Evolutionary conservation across 257 asterid species (phyloP), one percentile per base, ranked within the genome.

Genomic region (Solanum pimpinellifolium): DNA sequence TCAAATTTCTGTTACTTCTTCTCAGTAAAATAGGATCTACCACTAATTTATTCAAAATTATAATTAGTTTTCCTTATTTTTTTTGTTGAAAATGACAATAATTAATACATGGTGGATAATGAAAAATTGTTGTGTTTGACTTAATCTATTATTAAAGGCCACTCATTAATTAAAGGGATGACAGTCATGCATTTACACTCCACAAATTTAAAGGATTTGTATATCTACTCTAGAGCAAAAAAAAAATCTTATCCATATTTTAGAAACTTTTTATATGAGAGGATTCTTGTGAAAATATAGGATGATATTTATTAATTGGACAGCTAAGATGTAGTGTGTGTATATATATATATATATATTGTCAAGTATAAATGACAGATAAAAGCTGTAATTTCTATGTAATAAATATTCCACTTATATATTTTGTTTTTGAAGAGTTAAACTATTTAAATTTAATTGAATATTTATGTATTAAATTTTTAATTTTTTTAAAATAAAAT

Each of bases 391-490:
- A 13, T 44, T 44, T 44, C 11, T 33, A 7, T 44, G 6, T 21
- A 0, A 76, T 75, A 33, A 33, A 33, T 33, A 4, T 33, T 33
- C 35, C 35, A 33, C 5, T 33, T 8, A 5, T 9, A 49, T 49
- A 49, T 49, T 49, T 5, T 8, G 0, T 49, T 15, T 49, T 49
- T 8, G 15, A 5, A 3, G 1, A 49, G 3, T 49, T 0, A 49
- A 49, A 0, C 0, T 5, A 1, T 49, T 49, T 49, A 49, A 49
- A 8, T 49, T 5, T 49, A 21, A 49, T 49, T 0, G 9, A 0
- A 1, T 0, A 49, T 49, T 15, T 49, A 0, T 0, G 0, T 3
- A 49, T 49, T 3, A 15, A 49, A 49, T 49, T 0, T 49, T 49
- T 0, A 49, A 15, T 49, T 49, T 49, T 49, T 5, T 49, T 5